phyloP scores from a whole-genome alignment of 2,329 filamentous ascomycete species.

The Hypoxylon sp. region DNA sequence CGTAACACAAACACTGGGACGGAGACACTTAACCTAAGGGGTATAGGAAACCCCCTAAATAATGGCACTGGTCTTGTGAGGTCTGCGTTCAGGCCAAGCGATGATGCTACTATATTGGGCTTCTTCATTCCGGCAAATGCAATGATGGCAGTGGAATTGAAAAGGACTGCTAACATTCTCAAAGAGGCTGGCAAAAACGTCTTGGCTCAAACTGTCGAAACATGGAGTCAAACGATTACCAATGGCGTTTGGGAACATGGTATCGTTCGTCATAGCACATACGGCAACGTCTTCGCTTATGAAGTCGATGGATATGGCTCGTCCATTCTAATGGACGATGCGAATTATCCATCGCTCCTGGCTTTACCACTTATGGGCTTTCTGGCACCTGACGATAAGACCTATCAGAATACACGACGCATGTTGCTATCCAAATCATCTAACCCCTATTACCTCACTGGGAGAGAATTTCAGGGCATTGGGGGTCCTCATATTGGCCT shows the following conservation, averaged over 20 bases:
- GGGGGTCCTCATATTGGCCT: conserved; percentile 86
- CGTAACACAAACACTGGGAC: conserved; percentile 85
- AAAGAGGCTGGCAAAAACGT: conserved; percentile 68
- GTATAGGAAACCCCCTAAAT: conserved; percentile 92
- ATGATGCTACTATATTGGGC: conserved; percentile 93
- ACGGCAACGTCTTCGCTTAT: conserved; percentile 85
- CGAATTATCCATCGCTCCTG: conserved; percentile 86
- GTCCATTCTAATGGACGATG: conserved; percentile 88
- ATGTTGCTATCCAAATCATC: conserved; percentile 79
- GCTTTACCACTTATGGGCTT: conserved; percentile 86
- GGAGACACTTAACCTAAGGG: conserved; percentile 86
- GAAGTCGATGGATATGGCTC: conserved; percentile 91
- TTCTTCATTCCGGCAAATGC: conserved; percentile 97
- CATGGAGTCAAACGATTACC: conserved; percentile 74
- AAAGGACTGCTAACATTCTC: conserved; percentile 80
- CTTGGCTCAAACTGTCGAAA: conserved; percentile 69
- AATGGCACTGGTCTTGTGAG: conserved; percentile 86
- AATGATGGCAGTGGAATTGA: conserved; percentile 93
- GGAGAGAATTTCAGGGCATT: conserved; percentile 85
- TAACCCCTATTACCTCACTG: conserved; percentile 91
- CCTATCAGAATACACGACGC: conserved; percentile 89
- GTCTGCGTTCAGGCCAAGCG: conserved; percentile 93
- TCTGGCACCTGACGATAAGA: conserved; percentile 71
- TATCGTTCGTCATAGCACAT: conserved; percentile 80
- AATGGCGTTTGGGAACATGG: conserved; percentile 88